A percentile compares a stretch with the other conserved stretches of the same genome.
Conservation (phyloP, 2,329 filamentous ascomycete genomes). For the Trichoderma sp. region DNA sequence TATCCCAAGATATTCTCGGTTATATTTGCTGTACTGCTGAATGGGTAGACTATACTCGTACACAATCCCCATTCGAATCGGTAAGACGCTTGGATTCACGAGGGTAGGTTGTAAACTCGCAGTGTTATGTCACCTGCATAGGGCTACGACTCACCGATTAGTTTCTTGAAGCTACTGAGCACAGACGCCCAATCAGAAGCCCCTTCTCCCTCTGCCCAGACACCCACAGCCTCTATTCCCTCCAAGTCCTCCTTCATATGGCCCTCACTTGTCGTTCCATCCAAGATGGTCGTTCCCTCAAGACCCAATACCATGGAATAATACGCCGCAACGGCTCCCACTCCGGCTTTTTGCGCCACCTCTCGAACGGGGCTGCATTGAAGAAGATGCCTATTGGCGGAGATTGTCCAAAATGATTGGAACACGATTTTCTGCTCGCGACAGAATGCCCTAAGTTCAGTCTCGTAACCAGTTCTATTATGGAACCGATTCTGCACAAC, state of each 20-base stretch:
- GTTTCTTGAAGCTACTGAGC: slow-evolving; percentile 49
- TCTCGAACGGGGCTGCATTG: slow-evolving; percentile 47
- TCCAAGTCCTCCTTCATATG: slow-evolving; percentile 55
- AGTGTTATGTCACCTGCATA: background rate
- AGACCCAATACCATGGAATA: slow-evolving; percentile 54
- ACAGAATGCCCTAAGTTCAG: slow-evolving; percentile 56
- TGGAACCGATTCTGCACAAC: slow-evolving; percentile 80
- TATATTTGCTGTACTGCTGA: background rate
- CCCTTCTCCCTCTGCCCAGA: slow-evolving; percentile 48
- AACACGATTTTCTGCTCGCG: slow-evolving; percentile 46
- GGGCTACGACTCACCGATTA: slow-evolving; percentile 32
- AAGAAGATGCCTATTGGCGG: slow-evolving; percentile 47
- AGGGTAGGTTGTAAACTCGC: background rate
- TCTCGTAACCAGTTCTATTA: slow-evolving; percentile 59
- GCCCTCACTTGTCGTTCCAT: slow-evolving; percentile 48
- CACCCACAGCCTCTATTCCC: slow-evolving; percentile 44
- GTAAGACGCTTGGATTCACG: too few species aligned
- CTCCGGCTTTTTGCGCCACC: slow-evolving; percentile 48
- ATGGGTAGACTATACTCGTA: background rate
- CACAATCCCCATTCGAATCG: background rate
- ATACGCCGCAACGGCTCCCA: slow-evolving; percentile 45
- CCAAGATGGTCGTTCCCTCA: slow-evolving; percentile 45
- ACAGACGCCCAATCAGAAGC: slow-evolving; percentile 51
- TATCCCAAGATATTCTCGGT: background rate
- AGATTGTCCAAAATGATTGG: slow-evolving; percentile 59